Evolutionary conservation across 257 asterid species (phyloP).

Genomic region (Solanum acaule): DNA sequence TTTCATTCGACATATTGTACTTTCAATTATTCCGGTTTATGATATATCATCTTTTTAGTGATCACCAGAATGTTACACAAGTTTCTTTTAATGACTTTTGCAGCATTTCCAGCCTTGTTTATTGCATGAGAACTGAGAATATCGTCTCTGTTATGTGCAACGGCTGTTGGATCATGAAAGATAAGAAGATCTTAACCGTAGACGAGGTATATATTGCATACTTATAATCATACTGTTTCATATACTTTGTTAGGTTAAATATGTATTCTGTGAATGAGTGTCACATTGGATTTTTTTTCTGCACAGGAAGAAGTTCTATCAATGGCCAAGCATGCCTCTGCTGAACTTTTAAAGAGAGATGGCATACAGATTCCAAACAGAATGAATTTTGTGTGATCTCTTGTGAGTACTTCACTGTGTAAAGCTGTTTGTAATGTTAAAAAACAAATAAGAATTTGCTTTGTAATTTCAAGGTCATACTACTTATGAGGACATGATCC

Average conservation of each 20-base stretch:
- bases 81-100: conserved; percentile 11
- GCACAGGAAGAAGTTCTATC: conserved; percentile 36
- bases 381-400: conserved; percentile 31
- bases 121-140: conserved; percentile 70
- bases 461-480: neutral
- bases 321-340: conserved; percentile 46
- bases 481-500: too few relatives aligned
- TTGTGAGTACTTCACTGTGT: neutral
- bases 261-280: neutral
- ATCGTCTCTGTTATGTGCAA: conserved; percentile 62
- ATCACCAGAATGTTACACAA: neutral
- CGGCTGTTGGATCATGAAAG: conserved; percentile 72
- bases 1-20: neutral
- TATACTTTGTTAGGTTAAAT: neutral
- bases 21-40: neutral
- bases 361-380: conserved; percentile 47
- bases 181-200: conserved; percentile 36
- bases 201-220: conserved; percentile 38
- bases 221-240: neutral
- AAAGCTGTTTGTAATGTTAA: neutral
- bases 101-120: conserved; percentile 88
- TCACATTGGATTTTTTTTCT: neutral
- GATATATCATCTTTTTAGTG: neutral
- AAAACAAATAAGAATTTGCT: neutral
- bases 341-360: conserved; percentile 44